phyloP scores from a whole-genome alignment of 495 filamentous ascomycete species.

The Pseudevernia furfuracea region DNA sequence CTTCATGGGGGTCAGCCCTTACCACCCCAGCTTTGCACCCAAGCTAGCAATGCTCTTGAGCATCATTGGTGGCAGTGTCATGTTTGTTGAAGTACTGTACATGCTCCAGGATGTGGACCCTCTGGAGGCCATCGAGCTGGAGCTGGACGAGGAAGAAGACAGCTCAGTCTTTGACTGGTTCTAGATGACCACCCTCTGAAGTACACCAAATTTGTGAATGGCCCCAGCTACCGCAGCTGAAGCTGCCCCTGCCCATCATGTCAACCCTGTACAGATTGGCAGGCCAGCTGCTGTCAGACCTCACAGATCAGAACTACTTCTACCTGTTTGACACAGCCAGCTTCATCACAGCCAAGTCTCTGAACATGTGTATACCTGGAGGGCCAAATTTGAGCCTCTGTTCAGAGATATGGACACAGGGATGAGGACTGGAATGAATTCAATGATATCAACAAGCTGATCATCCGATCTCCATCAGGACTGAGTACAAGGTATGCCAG shows the following conservation, averaged over 20 bases:
- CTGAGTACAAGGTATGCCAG: too few relatives aligned
- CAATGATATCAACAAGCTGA: conserved; percentile 98
- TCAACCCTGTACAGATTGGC: conserved; percentile 87
- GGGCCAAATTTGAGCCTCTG: conserved; percentile 90
- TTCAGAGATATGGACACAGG: conserved; percentile 99
- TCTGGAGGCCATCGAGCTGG: conserved; percentile 96
- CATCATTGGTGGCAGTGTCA: too few relatives aligned
- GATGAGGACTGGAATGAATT: conserved; percentile 99
- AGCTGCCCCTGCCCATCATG: conserved; percentile 93
- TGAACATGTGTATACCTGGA: conserved; percentile 96
- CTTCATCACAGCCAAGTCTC: conserved; percentile 90
- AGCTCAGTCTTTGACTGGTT: conserved; percentile 88
- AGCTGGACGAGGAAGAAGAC: conserved; percentile 91
- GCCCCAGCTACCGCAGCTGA: conserved; percentile 94
- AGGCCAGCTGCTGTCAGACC: conserved; percentile 80
- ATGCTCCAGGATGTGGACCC: conserved; percentile 98
- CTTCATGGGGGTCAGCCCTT: too few relatives aligned
- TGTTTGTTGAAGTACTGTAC: too few relatives aligned
- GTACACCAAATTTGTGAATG: conserved; percentile 90
- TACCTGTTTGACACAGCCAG: conserved; percentile 96
- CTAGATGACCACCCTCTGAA: conserved; percentile 89
- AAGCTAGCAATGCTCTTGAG: too few relatives aligned
- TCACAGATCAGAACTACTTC: conserved; percentile 93
- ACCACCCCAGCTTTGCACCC: too few relatives aligned
- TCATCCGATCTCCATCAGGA: conserved; percentile 94